Base-by-base conservation (phyloP, 1,139 yeast genomes). In the Yamadazyma diospyri region DNA sequence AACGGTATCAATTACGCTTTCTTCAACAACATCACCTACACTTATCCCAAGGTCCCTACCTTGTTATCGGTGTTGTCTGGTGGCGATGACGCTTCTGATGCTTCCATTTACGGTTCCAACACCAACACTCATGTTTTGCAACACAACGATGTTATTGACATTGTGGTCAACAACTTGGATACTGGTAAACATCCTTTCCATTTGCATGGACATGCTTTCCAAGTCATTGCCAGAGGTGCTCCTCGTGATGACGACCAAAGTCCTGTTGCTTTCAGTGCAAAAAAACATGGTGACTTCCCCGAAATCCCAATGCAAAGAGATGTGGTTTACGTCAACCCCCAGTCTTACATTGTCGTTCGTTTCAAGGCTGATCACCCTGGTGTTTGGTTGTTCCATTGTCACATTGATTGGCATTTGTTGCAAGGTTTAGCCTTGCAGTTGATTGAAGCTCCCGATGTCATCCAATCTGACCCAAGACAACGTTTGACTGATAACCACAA, bases 161-260 rank as follows among this genome's bases (percentile, higher is more conserved):
- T 87, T 37, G 76, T 83, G 8, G 57, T 87, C 29, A 84, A 85
- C 53, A 82, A 86, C 40, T 57, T 64, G 39, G 95, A 86, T 57
- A 85, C 88, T 34, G 94, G 94, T 61, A 76, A 76, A 41, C 95
- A 87, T 59, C 95, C 96, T n/a, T 85, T 88, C 80, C 96, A 87
- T 55, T 63, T 87, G 46, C 96, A 87, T 48, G 96, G 96, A 21
- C 94, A 85, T 57, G 71, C 68, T 40, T 84, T 86, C 70, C 94
- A 87, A 69, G 68, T 84, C 7, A 53, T 85, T 34, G 76, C 71
- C 31, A 73, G 86, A 54, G 78, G 82, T 7, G 67, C 58, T 12
- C 74, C 65, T 16, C 58, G 67, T 30, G 66, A 64, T 25, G 83
- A 76, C 15, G 75, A 65, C 27, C 72, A 66, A 25, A 57, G 57